Evolutionary conservation across 139 green algal species (phyloP), one percentile per base, ranked within the genome.

Genomic region (Yamagishiella unicocca): DNA sequence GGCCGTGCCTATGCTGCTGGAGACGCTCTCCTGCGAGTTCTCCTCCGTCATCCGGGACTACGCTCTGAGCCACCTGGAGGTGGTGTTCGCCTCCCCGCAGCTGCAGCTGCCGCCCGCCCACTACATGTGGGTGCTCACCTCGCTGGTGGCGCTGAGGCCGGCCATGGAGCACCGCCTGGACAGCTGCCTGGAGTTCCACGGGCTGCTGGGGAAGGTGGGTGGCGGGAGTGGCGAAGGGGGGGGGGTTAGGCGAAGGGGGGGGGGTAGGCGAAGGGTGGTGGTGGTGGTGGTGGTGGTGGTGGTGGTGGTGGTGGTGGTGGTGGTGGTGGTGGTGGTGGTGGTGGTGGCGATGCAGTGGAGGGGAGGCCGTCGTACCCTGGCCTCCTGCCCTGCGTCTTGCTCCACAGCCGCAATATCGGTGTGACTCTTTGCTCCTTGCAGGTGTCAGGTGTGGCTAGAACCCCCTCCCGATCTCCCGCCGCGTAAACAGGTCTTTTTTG

Each of bases 11-110:
- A 80, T 87, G 58, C 82, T 95, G 40, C 71, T 91, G 38, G 46
- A 77, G 62, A 66, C 77, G 33, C 89, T 91, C 64, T 70, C 83
- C 33, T 87, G 82, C 50, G 58, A 53, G 46, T 87, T 81, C 82
- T 72, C 46, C 27, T 24, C 25, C 4, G 5, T 24, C 27, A 42
- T 87, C 27, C 82, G 82, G 19, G 67, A 87, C 3, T 2, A 24
- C 4, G 82, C 82, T 0, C 14, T 43, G 35, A 17, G 7, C 8
- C 50, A 80, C 24, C 53, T 87, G 46, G 67, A 83, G 71, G 71
- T 31, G 12, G n/a, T 88, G 10, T 31, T 82, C 33, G 43, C 22
- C 19, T n/a, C 19, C 27, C 24, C 45, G 31, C 55, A 61, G 33
- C n/a, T 27, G 33, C 55, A 83, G 9, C 50, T 89, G 21, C 73